phyloP scores from a whole-genome alignment of 169 alveolate genomes.

The Plasmodium cynomolgi region DNA sequence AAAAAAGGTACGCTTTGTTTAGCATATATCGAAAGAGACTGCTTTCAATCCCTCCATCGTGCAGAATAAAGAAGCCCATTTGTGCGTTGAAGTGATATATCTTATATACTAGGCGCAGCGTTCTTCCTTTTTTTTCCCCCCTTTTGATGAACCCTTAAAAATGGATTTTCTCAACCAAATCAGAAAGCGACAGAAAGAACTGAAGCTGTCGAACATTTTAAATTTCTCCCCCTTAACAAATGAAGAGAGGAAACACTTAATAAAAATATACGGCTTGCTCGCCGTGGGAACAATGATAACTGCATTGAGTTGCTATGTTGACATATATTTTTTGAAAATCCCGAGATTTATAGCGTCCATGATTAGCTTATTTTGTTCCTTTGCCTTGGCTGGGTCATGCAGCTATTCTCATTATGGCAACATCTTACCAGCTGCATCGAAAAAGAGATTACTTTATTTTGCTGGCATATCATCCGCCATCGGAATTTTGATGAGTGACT shows the following conservation, averaged over 20 bases:
- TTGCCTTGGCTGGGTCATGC: slow-evolving; percentile 64
- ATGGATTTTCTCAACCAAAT: slow-evolving; percentile 70
- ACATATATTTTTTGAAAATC: slow-evolving; percentile 30
- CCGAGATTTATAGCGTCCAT: slow-evolving; percentile 74
- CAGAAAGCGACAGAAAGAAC: slow-evolving; percentile 56
- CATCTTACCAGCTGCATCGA: slow-evolving; percentile 17
- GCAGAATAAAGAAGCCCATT: neutral
- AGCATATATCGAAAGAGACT: neutral
- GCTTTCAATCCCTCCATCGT: neutral
- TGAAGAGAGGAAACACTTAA: slow-evolving; percentile 72
- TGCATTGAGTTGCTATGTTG: slow-evolving; percentile 66
- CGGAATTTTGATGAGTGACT: slow-evolving; percentile 69
- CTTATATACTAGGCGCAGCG: neutral
- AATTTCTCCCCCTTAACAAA: slow-evolving; percentile 67
- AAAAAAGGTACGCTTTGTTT: neutral
- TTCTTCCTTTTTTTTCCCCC: neutral
- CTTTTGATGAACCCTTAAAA: neutral
- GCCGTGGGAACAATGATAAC: slow-evolving; percentile 69
- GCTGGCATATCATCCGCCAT: slow-evolving; percentile 61
- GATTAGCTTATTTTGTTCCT: slow-evolving; percentile 51
- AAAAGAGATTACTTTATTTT: slow-evolving; percentile 51
- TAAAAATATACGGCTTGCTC: slow-evolving; percentile 64
- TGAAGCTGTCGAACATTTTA: slow-evolving; percentile 54
- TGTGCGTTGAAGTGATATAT: neutral
- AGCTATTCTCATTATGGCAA: slow-evolving; percentile 40